Base-by-base conservation (phyloP, 2,329 filamentous ascomycete genomes). In the Venturia pyrina region DNA sequence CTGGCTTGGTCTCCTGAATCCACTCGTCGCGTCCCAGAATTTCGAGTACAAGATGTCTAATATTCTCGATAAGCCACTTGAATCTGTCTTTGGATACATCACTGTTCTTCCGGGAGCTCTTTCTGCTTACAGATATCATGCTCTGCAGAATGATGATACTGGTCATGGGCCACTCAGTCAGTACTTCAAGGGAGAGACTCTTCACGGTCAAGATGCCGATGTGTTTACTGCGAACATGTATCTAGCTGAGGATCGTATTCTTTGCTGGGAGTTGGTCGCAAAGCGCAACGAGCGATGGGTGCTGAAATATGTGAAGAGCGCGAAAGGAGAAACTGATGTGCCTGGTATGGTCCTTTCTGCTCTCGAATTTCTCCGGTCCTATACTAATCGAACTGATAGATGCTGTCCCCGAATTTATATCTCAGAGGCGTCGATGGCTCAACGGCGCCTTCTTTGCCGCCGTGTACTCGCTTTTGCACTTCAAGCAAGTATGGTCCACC, bases 21-120 rank as follows among this genome's bases (percentile, higher is more conserved):
- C 95, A 0, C 82, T 99, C 6, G 93, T 99, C 19, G 95, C 95
- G 0, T 96, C 92, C 59, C 95, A 99, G 73, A 99, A 99, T 75
- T 99, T 99, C 70, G 95, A 99, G 80, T 99, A 99, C 82, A 99
- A 99, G 78, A 97, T 99, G 91, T 96, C 92, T 50, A 99, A 99
- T 72, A 99, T 99, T 72, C 82, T 99, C 34, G 95, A 99, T 75
- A 99, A 99, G 77, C 95, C 95, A 0, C 81, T 99, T 1, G 95
- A 99, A 76, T 96, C 91, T 0, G 93, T 96, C 0, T 99, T 99
- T 75, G 95, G 95, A 1, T 99, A 98, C 75, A 99, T 99, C 71
- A 98, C 93, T 6, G 95, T 99, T 71, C 80, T 99, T 69, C 96
- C 95, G 0, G 96, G 95, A 77, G 95, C 95, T 0, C 84, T 99